phyloP scores from a whole-genome alignment of 768 basidiomycete species.

The Tylopilus plumbeoviolaceoides region DNA sequence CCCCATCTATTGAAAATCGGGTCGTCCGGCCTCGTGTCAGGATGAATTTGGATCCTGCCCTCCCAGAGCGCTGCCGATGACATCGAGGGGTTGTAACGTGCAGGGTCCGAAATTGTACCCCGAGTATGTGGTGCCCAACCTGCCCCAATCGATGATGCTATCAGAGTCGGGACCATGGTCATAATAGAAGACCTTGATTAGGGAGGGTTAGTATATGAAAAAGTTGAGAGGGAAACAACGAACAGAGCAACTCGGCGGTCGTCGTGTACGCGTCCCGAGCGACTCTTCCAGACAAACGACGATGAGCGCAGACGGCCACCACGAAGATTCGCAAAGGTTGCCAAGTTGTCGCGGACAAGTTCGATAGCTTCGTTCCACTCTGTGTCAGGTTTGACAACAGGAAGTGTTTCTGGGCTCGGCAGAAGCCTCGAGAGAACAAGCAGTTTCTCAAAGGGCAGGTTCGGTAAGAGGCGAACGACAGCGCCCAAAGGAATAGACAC shows the following conservation, averaged over 20 bases:
- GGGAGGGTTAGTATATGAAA: slow-evolving; percentile 19
- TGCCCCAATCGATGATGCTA: slow-evolving; percentile 70
- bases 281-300: slow-evolving; percentile 79
- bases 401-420: slow-evolving; percentile 58
- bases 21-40: slow-evolving; percentile 74
- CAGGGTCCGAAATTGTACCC: slow-evolving; percentile 68
- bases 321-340: slow-evolving; percentile 75
- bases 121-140: slow-evolving; percentile 55
- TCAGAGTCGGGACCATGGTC: slow-evolving; percentile 73
- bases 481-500: slow-evolving; percentile 87
- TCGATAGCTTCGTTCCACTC: slow-evolving; percentile 79
- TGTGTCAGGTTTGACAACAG: slow-evolving; percentile 54
- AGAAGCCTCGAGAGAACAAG: slow-evolving; percentile 56
- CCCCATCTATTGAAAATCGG: slow-evolving; percentile 36
- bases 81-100: slow-evolving; percentile 70
- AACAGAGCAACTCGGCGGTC: slow-evolving; percentile 43
- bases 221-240: slow-evolving; percentile 32
- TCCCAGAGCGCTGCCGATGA: slow-evolving; percentile 82
- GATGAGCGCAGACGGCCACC: slow-evolving; percentile 87
- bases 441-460: slow-evolving; percentile 66
- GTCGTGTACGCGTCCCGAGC: slow-evolving; percentile 54
- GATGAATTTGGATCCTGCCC: slow-evolving; percentile 84
- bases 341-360: slow-evolving; percentile 81
- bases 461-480: slow-evolving; percentile 77
- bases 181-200: slow-evolving; percentile 58